Percentiles rank a stretch among this genome's conserved stretches.
phyloP scores from a whole-genome alignment of 2,329 filamentous ascomycete genomes.

The Phialophora expanda region DNA sequence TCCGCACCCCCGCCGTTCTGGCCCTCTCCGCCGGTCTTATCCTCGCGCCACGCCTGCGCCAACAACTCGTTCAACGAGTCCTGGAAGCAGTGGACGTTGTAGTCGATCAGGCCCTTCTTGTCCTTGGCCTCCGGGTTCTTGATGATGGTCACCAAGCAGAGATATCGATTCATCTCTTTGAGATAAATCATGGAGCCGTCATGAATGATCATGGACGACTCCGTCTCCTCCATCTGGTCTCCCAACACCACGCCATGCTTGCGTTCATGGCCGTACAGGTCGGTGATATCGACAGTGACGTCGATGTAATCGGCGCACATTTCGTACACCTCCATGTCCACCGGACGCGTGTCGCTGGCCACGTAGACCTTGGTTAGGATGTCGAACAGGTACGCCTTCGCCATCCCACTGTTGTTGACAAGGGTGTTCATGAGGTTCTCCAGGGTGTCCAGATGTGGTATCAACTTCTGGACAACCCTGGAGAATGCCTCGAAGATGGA shows the following conservation, averaged over 20 bases:
- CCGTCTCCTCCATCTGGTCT: conserved; percentile 59
- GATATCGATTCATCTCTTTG: conserved; percentile 69
- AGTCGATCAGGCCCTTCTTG: conserved; percentile 69
- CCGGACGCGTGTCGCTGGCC: conserved; percentile 88
- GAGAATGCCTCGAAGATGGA: conserved; percentile 98
- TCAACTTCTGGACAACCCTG: conserved; percentile 97
- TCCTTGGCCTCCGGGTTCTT: conserved; percentile 68
- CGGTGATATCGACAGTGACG: conserved; percentile 94
- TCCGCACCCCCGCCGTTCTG: conserved; percentile 22
- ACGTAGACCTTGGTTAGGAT: conserved; percentile 99
- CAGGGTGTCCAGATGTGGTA: conserved; percentile 88
- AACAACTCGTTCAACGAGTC: conserved; percentile 68
- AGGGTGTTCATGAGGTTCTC: conserved; percentile 94
- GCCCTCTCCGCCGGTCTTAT: conserved; percentile 40
- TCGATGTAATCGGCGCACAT: conserved; percentile 99
- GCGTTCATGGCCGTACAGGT: conserved; percentile 77
- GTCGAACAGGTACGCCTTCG: conserved; percentile 98
- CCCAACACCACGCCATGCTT: conserved; percentile 46
- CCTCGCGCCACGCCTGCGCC: conserved; percentile 55
- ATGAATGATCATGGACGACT: conserved; percentile 67
- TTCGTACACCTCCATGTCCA: conserved; percentile 95
- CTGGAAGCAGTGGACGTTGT: conserved; percentile 69
- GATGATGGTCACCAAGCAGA: conserved; percentile 69
- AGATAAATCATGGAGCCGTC: conserved; percentile 68
- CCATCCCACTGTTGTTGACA: conserved; percentile 90